Percentiles rank a stretch among this genome's conserved stretches.
Evolutionary conservation across 768 basidiomycete genomes (phyloP).

Genomic region (Rhodosporidiobolus odoratus): DNA sequence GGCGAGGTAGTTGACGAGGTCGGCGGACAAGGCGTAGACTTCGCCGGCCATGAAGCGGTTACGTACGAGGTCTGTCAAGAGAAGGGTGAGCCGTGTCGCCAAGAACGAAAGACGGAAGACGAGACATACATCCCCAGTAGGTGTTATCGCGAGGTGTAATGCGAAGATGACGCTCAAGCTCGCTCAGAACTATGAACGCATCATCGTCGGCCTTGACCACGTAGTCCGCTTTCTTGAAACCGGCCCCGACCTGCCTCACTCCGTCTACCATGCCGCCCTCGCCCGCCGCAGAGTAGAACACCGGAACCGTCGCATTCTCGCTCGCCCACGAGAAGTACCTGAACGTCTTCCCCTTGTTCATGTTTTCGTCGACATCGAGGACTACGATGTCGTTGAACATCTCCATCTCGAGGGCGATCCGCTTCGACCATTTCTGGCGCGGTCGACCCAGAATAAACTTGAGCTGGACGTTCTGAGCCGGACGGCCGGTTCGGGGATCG

Average conservation of each 20-base stretch:
- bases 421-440: slow-evolving; percentile 67
- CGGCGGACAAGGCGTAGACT: slow-evolving; percentile 81
- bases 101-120: neutral
- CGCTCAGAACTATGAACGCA: slow-evolving; percentile 87
- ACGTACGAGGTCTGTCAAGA: slow-evolving; percentile 60
- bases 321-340: slow-evolving; percentile 91
- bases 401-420: slow-evolving; percentile 82
- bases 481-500: slow-evolving; percentile 63
- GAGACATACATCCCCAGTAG: slow-evolving; percentile 46
- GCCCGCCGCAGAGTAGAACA: slow-evolving; percentile 35
- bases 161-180: slow-evolving; percentile 82
- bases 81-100: neutral
- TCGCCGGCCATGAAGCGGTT: slow-evolving; percentile 95
- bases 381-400: slow-evolving; percentile 74
- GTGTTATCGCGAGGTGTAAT: slow-evolving; percentile 60
- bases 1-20: slow-evolving; percentile 80
- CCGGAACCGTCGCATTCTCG: slow-evolving; percentile 75
- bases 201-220: slow-evolving; percentile 94
- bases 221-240: slow-evolving; percentile 84
- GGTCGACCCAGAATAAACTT: slow-evolving; percentile 86
- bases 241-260: slow-evolving; percentile 44
- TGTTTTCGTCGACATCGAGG: slow-evolving; percentile 64
- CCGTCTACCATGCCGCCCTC: slow-evolving; percentile 30
- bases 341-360: slow-evolving; percentile 91
- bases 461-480: slow-evolving; percentile 66